Conservation (phyloP, 2,329 filamentous ascomycete species). For the Fusarium drepaniforme region DNA sequence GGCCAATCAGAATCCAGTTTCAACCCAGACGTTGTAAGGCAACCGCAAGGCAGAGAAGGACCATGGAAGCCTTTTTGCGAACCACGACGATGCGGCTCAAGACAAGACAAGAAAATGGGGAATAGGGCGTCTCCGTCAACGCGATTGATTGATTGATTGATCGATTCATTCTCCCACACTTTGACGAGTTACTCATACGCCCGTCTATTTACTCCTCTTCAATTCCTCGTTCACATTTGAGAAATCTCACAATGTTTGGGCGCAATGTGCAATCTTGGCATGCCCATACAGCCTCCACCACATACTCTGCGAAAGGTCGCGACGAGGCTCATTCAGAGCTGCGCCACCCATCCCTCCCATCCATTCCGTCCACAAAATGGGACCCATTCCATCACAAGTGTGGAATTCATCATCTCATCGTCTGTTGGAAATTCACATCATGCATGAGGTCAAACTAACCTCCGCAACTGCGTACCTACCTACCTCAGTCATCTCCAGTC, state of each 20-base stretch:
- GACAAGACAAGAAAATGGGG: background rate
- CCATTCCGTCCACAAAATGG: background rate
- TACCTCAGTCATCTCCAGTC: background rate
- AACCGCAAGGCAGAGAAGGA: constrained; percentile 18
- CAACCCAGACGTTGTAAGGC: constrained; percentile 33
- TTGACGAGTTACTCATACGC: background rate
- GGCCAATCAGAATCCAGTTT: constrained; percentile 28
- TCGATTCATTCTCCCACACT: background rate
- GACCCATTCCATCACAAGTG: background rate
- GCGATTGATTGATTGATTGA: background rate
- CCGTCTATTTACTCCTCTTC: background rate
- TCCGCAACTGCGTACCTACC: background rate
- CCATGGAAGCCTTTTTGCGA: background rate
- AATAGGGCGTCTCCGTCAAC: background rate
- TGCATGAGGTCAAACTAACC: background rate
- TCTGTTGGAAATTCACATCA: background rate
- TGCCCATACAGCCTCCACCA: background rate
- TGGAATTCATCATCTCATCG: background rate
- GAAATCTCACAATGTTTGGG: background rate
- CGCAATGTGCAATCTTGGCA: constrained; percentile 1
- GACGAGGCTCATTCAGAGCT: background rate
- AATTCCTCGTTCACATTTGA: background rate
- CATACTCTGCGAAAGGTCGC: background rate
- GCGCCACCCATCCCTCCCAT: background rate
- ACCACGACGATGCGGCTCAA: constrained; percentile 2